phyloP scores from a whole-genome alignment of 495 filamentous ascomycete species.

The Neohortaea acidophila region DNA sequence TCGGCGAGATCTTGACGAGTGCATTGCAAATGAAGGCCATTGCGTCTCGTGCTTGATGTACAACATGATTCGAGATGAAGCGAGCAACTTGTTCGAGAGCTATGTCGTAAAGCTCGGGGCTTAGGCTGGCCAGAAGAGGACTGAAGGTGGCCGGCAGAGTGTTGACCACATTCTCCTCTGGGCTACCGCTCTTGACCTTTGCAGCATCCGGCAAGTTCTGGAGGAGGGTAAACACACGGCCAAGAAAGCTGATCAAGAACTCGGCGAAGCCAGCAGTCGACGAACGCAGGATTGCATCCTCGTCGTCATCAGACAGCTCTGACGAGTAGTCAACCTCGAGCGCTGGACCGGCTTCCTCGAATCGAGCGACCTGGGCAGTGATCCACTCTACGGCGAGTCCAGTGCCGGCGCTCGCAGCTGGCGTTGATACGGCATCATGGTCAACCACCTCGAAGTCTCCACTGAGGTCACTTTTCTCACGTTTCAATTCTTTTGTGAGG shows the following conservation, averaged over 20 bases:
- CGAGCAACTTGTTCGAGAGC: constrained; percentile 79
- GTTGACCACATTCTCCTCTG: constrained; percentile 95
- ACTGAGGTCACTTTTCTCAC: constrained; percentile 13
- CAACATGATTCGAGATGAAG: constrained; percentile 90
- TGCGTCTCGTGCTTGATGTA: constrained; percentile 91
- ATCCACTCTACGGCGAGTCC: constrained; percentile 82
- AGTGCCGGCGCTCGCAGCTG: constrained; percentile 33
- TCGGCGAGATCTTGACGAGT: constrained; percentile 83
- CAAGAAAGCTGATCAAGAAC: constrained; percentile 77
- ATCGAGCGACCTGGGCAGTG: constrained; percentile 74
- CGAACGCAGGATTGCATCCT: constrained; percentile 83
- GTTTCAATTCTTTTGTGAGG: constrained; percentile 41
- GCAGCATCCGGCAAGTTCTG: constrained; percentile 90
- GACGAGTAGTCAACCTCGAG: constrained; percentile 72
- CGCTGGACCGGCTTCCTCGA: constrained; percentile 75
- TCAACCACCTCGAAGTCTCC: constrained; percentile 34
- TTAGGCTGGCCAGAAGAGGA: constrained; percentile 80
- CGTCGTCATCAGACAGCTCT: constrained; percentile 70
- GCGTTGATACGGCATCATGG: constrained; percentile 29
- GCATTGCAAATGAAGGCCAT: constrained; percentile 98
- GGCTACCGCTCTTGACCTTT: constrained; percentile 70
- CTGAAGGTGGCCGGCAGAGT: constrained; percentile 84
- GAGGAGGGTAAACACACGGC: constrained; percentile 84
- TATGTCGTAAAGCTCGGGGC: constrained; percentile 82
- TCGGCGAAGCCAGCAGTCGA: constrained; percentile 88